These are phyloP conservation scores for Hippophae tibetana DNA, from an alignment of 306 rosid genomes.

Conservation along the genomic window DNA sequence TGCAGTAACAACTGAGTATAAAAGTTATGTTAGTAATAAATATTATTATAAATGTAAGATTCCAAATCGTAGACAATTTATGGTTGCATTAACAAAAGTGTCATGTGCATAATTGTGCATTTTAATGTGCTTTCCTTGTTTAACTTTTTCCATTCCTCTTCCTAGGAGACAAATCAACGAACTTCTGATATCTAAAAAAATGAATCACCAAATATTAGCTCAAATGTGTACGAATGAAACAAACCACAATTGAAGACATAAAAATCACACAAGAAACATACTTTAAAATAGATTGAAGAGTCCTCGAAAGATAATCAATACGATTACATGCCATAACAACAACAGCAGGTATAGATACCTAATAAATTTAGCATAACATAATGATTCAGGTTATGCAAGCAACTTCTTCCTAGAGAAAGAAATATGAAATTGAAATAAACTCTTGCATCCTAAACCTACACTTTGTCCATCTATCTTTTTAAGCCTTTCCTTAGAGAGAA, in stretches of 20 bases:
- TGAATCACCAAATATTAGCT: slow-evolving; percentile 20
- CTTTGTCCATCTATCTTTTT: slow-evolving; percentile 50
- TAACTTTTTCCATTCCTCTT: too few relatives aligned
- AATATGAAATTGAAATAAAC: slow-evolving; percentile 6
- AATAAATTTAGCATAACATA: slow-evolving; percentile 23
- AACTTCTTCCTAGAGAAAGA: slow-evolving; percentile 21
- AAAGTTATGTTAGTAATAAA: too few relatives aligned
- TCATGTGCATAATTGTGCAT: too few relatives aligned
- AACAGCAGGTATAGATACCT: slow-evolving; percentile 96
- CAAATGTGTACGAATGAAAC: slow-evolving; percentile 10
- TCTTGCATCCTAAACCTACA: slow-evolving; percentile 39
- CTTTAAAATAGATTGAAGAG: slow-evolving; percentile 69
- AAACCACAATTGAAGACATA: slow-evolving; percentile 5
- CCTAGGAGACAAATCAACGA: slow-evolving; percentile 95
- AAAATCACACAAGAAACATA: slow-evolving; percentile 26
- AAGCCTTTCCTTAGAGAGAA: slow-evolving; percentile 62
- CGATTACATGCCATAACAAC: slow-evolving; percentile 98
- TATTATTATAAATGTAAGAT: too few relatives aligned
- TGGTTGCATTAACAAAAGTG: too few relatives aligned
- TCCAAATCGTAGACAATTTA: too few relatives aligned
- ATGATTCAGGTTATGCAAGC: slow-evolving; percentile 9
- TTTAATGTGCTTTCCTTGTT: too few relatives aligned
- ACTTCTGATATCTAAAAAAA: slow-evolving; percentile 56
- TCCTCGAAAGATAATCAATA: slow-evolving; percentile 87
- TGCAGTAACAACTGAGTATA: too few relatives aligned